Conservation (phyloP, 768 basidiomycete genomes). For the Mycena floridula region DNA sequence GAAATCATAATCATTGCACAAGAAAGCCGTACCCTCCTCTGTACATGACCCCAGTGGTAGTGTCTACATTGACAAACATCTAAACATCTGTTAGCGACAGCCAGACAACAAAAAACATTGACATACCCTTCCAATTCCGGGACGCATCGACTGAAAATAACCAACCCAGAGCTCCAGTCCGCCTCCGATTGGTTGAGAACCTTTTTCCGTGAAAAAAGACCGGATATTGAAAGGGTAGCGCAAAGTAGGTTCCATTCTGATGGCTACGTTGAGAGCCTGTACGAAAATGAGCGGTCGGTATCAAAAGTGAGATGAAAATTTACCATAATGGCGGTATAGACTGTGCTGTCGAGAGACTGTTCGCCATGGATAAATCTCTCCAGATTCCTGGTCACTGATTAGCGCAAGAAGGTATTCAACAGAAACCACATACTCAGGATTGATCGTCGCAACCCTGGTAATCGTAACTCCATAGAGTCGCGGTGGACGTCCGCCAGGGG, state of each 20-base stretch:
- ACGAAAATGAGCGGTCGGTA: conserved; percentile 1
- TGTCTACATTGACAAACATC: conserved; percentile 58
- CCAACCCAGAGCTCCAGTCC: conserved; percentile 56
- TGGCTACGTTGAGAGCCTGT: conserved; percentile 53
- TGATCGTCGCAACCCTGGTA: not conserved
- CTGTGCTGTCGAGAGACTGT: conserved; percentile 47
- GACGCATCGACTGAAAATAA: conserved; percentile 59
- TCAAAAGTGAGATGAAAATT: conserved; percentile 9
- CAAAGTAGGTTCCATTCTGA: conserved; percentile 51
- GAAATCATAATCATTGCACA: too few species aligned
- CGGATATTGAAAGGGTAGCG: conserved; percentile 55
- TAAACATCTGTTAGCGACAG: too few species aligned
- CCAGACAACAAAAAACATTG: too few species aligned
- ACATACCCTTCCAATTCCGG: conserved; percentile 42
- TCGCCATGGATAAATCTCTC: conserved; percentile 31
- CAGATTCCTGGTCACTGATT: not conserved
- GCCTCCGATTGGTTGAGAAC: conserved; percentile 32
- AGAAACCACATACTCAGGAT: not conserved
- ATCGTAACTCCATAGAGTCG: not conserved
- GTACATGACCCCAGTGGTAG: conserved; percentile 44
- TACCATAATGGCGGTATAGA: conserved; percentile 53
- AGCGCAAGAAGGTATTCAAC: not conserved
- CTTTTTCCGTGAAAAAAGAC: conserved; percentile 51
- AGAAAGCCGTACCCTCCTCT: too few species aligned
- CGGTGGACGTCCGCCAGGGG: not conserved